These are phyloP conservation scores for Ilyonectria mors-panacis DNA, from an alignment of 2,329 filamentous ascomycete species.

Conservation along the genomic window DNA sequence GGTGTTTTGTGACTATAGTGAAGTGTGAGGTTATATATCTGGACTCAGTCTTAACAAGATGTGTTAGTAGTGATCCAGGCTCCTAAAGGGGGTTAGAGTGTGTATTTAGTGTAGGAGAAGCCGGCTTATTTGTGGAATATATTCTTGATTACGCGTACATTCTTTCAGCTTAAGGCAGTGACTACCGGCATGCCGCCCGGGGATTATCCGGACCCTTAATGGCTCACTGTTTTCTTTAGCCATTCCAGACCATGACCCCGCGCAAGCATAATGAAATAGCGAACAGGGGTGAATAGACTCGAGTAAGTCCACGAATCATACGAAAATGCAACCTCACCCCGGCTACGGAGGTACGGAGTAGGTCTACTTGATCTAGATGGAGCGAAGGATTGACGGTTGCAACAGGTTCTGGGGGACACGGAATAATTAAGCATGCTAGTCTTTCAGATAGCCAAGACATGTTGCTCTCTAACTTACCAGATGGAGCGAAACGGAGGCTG, in stretches of 20 bases:
- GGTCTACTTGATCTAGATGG: background rate
- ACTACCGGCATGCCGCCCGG: background rate
- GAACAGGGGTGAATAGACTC: background rate
- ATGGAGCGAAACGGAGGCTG: background rate
- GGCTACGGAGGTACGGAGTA: background rate
- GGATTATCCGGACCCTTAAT: background rate
- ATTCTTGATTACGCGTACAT: background rate
- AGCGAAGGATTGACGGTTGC: background rate
- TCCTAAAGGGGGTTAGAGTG: too few species aligned
- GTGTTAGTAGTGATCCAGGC: too few species aligned
- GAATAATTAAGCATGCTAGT: background rate
- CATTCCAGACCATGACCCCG: background rate
- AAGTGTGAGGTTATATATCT: too few species aligned
- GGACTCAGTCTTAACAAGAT: too few species aligned
- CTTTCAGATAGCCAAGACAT: background rate
- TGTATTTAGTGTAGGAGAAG: background rate
- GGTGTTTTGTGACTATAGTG: too few species aligned
- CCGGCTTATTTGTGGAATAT: background rate
- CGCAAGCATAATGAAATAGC: background rate
- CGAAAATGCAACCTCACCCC: background rate
- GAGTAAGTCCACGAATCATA: conserved; percentile 9
- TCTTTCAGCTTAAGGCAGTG: background rate
- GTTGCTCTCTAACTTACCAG: background rate
- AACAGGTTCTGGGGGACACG: background rate
- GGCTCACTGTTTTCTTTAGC: background rate